These are phyloP conservation scores for Lactarius sanguifluus DNA, from an alignment of 768 basidiomycete genomes.

Conservation along the genomic window DNA sequence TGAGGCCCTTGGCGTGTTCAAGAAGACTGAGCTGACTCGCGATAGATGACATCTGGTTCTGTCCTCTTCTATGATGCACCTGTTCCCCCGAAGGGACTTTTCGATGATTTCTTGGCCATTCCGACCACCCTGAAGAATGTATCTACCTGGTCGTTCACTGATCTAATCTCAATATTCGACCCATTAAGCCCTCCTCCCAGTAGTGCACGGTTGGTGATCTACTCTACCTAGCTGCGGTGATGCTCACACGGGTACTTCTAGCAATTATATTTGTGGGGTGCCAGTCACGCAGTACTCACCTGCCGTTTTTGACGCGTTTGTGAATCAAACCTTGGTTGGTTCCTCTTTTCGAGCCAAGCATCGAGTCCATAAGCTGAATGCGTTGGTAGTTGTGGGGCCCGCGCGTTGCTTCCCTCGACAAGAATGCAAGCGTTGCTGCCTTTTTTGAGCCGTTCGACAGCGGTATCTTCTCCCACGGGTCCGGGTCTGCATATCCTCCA, in stretches of 20 bases:
- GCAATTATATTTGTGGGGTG: background rate
- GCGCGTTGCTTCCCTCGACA: slow-evolving; percentile 1
- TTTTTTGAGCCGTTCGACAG: slow-evolving; percentile 12
- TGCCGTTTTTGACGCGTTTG: background rate
- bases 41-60: background rate
- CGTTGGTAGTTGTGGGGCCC: slow-evolving; percentile 9
- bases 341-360: background rate
- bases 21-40: background rate
- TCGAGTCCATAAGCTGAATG: background rate
- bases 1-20: background rate
- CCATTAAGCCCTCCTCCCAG: background rate
- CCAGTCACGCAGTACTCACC: slow-evolving; percentile 6
- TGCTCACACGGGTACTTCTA: background rate
- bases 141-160: slow-evolving; percentile 6
- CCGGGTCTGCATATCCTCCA: slow-evolving; percentile 20
- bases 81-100: slow-evolving; percentile 19
- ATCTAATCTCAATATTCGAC: background rate
- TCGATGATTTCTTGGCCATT: slow-evolving; percentile 30
- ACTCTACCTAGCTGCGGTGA: background rate
- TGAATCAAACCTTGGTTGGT: slow-evolving; percentile 3
- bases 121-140: background rate
- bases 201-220: background rate
- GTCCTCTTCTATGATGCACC: slow-evolving; percentile 31
- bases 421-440: background rate
- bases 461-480: slow-evolving; percentile 14